Evolutionary conservation across 306 rosid genomes (phyloP).

Genomic region (Medicago arabica): DNA sequence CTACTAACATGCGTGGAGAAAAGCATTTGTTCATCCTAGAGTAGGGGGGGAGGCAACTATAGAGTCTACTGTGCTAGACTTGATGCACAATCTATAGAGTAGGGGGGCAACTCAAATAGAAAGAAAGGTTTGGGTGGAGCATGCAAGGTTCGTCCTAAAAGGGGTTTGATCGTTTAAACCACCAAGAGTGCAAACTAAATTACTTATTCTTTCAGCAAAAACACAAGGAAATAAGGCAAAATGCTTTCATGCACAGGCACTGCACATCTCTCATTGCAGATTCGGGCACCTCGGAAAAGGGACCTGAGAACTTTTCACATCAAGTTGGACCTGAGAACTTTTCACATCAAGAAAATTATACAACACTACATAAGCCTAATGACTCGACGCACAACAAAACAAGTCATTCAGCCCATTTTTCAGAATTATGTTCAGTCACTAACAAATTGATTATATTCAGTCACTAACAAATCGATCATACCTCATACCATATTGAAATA

Average conservation of each 20-base stretch:
- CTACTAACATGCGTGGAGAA: neutral
- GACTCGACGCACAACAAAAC: neutral
- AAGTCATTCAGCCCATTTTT: neutral
- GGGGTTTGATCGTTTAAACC: conserved; percentile 2
- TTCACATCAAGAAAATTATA: neutral
- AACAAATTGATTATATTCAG: conserved; percentile 21
- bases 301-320: neutral
- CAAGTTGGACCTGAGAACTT: neutral
- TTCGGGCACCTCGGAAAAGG: neutral
- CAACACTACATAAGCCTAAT: neutral
- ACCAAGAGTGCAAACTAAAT: neutral
- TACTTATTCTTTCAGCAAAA: neutral
- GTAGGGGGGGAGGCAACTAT: too few relatives aligned
- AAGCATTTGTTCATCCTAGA: too few relatives aligned
- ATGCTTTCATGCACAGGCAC: neutral
- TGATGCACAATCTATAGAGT: neutral
- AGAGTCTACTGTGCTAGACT: neutral
- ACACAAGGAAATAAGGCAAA: neutral
- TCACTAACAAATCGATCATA: conserved; percentile 18
- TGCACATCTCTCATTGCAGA: neutral
- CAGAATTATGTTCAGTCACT: neutral
- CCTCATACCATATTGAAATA: conserved; percentile 29
- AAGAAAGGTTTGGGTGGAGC: neutral
- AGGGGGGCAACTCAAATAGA: neutral
- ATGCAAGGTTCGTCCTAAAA: neutral